A percentile compares a stretch with the other conserved stretches of the same genome.
These are phyloP conservation scores for Exophiala bonariae DNA, from an alignment of 2,329 filamentous ascomycete genomes.

Conservation along the genomic window DNA sequence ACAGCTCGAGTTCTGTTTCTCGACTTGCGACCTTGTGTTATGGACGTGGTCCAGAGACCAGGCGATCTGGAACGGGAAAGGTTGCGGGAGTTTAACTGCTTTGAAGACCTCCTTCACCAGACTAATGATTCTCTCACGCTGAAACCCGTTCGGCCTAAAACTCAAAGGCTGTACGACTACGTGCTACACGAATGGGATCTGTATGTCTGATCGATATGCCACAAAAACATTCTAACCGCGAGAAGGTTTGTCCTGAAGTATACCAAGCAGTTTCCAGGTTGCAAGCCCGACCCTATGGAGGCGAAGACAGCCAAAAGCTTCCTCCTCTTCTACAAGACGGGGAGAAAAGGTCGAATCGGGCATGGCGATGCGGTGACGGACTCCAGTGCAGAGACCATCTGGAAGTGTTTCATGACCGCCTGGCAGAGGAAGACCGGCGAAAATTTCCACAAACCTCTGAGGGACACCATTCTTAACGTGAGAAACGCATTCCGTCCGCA, in stretches of 20 bases:
- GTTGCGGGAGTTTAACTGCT: not conserved
- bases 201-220: not conserved
- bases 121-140: not conserved
- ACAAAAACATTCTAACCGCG: not conserved
- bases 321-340: slow-evolving; percentile 3
- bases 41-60: not conserved
- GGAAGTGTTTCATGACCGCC: slow-evolving; percentile 4
- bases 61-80: slow-evolving; percentile 3
- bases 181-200: slow-evolving; percentile 6
- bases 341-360: slow-evolving; percentile 2
- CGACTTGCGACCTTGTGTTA: not conserved
- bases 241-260: not conserved
- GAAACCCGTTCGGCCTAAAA: slow-evolving; percentile 3
- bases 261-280: not conserved
- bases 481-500: not conserved
- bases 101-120: not conserved
- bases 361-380: slow-evolving; percentile 6
- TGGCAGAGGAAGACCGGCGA: not conserved
- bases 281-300: not conserved
- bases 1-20: too few species aligned
- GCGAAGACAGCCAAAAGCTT: slow-evolving; percentile 11
- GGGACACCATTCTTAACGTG: not conserved
- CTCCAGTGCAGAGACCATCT: slow-evolving; percentile 10
- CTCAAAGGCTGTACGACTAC: not conserved
- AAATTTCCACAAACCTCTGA: slow-evolving; percentile 4